These are phyloP conservation scores for Paramecium sexaurelia DNA, from an alignment of 73 alveolate genomes.

Conservation along the genomic window DNA sequence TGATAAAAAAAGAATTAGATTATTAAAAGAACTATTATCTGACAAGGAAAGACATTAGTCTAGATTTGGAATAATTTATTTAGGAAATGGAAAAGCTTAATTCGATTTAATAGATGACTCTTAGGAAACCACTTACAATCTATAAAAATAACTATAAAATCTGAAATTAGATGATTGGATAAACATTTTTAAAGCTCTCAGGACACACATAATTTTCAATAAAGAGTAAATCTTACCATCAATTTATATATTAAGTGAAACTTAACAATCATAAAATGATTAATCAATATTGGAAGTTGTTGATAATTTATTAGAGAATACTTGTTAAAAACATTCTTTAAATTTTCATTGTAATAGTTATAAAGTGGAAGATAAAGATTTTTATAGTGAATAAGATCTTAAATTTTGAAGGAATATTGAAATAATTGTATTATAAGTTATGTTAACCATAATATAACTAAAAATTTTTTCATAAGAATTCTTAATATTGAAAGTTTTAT, in stretches of 20 bases:
- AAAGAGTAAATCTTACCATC: not conserved
- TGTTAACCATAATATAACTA: not conserved
- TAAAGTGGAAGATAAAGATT: not conserved
- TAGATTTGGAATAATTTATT: constrained; percentile 2
- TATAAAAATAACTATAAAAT: not conserved
- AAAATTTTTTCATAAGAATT: not conserved
- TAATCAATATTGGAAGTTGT: not conserved
- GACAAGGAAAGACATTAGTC: constrained; percentile 19
- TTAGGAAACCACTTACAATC: not conserved
- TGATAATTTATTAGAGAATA: not conserved
- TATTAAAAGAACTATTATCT: not conserved
- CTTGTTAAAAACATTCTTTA: constrained; percentile 6
- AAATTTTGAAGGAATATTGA: not conserved
- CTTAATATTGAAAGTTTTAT: not conserved
- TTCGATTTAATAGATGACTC: constrained; percentile 24
- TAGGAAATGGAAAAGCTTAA: not conserved
- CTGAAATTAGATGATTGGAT: constrained; percentile 29
- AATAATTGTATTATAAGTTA: no score
- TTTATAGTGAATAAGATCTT: not conserved
- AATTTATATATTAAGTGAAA: not conserved
- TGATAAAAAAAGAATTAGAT: not conserved
- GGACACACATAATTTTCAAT: not conserved
- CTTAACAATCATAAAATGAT: not conserved
- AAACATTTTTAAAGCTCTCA: not conserved
- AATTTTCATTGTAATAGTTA: constrained; percentile 25